Evolutionary conservation across 768 basidiomycete genomes (phyloP), one percentile per base, ranked within the genome.

Genomic region (Stropharia rugosoannulata): DNA sequence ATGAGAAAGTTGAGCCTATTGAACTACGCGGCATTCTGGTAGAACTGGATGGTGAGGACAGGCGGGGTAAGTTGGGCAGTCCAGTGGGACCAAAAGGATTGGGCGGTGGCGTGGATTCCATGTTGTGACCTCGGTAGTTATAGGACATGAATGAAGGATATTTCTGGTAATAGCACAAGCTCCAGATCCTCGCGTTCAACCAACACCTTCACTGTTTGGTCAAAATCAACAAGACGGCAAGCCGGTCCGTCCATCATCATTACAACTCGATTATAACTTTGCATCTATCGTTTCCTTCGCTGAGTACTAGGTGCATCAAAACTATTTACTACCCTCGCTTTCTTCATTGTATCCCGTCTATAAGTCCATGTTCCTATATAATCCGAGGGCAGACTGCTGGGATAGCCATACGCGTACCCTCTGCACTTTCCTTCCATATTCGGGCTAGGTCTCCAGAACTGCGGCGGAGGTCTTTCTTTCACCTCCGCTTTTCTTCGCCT

Each of bases 1-100:
- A 90, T 0, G 92, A 93, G 72, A 93, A 92, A 2, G 90, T 89
- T 2, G 87, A 86, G 62, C 86, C 85, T 39, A 92, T 81, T 5
- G 90, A 92, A 46, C 78, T 78, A 51, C 89, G 80, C 54, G 80
- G 78, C 54, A 87, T 18, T 7, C 15, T 15, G 12, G n/a, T 81
- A 49, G 83, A 83, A 11, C 74, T 68, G n/a, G 78, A 75, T 1
- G 84, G 77, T 1, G 84, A 84, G 12, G 80, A 76, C 16, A 84
- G 63, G 40, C 74, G 79, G 9, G 83, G 80, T 41, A 82, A 75
- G 54, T 73, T 64, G 43, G 77, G 78, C 37, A 83, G 70, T 10
- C 65, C 60, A 59, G 75, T 81, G 15, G 68, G 65, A 37, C 66
- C 60, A 60, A 76, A 82, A 13, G 68, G 66, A 38, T 71, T 70